Base-by-base conservation (phyloP, 495 filamentous ascomycete species). In the Aspergillus bridgeri region DNA sequence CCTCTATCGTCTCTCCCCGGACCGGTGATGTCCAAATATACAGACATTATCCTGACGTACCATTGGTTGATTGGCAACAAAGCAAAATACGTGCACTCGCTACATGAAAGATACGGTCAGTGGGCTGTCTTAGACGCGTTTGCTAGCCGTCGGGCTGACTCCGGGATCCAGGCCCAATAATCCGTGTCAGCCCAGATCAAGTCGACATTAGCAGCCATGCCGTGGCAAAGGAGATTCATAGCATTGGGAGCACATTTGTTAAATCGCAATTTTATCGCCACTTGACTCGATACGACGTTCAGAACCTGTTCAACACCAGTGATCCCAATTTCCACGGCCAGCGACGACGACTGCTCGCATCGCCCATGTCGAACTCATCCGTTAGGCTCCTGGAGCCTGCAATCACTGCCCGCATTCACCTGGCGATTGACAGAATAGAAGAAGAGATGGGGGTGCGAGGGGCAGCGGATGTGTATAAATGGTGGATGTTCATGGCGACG, bases 31-130 rank as follows among this genome's bases (percentile, higher is more conserved):
- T 65, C 76, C 0, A 70, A 68, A 52, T 79, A 65, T 62, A 79
- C 78, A 9, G 58, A 60, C 6, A 6, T 64, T 7, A 48, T 72
- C 1, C 46, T 69, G 13, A 64, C 59, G 15, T 77, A 72, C 56
- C 61, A 77, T 22, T 65, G 53, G 52, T 38, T 79, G 11, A 63
- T 5, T 2, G 76, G 75, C 5, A 51, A 55, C 9, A 55, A 59
- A 15, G 66, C 74, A 5, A 46, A 51, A 47, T 80, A 75, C 53
- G 62, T 80, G 25, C 75, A 80, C n/a, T 5, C 21, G 0, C 65
- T 81, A 4, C 78, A 81, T 54, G 49, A 71, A 48, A 59, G 71
- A 69, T 79, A 79, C 57, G 77, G 77, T 75, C 49, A n/a, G n/a
- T n/a, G n/a, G n/a, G n/a, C n/a, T n/a, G n/a, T n/a, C n/a, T n/a